Conservation (phyloP, 2,329 filamentous ascomycete species). For the Elsinoe australis region DNA sequence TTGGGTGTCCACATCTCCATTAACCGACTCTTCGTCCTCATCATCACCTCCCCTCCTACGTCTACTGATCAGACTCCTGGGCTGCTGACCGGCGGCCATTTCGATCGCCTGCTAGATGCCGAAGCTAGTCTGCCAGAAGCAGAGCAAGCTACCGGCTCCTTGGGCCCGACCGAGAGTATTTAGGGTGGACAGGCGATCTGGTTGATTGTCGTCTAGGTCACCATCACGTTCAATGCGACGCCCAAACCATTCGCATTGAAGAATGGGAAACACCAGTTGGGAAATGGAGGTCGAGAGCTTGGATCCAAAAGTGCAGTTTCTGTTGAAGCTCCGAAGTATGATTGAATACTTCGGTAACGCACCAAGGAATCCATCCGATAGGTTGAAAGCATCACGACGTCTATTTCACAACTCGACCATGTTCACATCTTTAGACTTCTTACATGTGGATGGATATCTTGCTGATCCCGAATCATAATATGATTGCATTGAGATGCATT, state of each 20-base stretch:
- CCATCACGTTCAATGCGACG: slow-evolving; percentile 13
- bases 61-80: slow-evolving; percentile 59
- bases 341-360: neutral
- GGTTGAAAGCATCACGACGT: no score
- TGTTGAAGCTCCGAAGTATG: slow-evolving; percentile 10
- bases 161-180: neutral
- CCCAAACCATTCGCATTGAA: slow-evolving; percentile 9
- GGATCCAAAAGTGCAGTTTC: slow-evolving; percentile 1
- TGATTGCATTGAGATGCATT: no score
- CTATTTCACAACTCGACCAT: neutral
- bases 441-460: no score
- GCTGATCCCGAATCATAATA: no score
- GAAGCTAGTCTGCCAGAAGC: slow-evolving; percentile 6
- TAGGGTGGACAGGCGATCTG: slow-evolving; percentile 10
- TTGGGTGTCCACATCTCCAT: slow-evolving; percentile 54
- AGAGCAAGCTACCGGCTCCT: slow-evolving; percentile 8
- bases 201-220: slow-evolving; percentile 1
- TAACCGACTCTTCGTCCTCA: slow-evolving; percentile 53
- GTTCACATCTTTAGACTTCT: neutral
- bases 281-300: neutral
- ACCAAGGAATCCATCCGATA: neutral
- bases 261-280: neutral
- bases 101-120: slow-evolving; percentile 9
- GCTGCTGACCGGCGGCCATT: slow-evolving; percentile 48
- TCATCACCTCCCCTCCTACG: slow-evolving; percentile 62